Evolutionary conservation across 208 protist genomes (phyloP), one percentile per base, ranked within the genome.

Genomic region (Blechomonas ayalai): DNA sequence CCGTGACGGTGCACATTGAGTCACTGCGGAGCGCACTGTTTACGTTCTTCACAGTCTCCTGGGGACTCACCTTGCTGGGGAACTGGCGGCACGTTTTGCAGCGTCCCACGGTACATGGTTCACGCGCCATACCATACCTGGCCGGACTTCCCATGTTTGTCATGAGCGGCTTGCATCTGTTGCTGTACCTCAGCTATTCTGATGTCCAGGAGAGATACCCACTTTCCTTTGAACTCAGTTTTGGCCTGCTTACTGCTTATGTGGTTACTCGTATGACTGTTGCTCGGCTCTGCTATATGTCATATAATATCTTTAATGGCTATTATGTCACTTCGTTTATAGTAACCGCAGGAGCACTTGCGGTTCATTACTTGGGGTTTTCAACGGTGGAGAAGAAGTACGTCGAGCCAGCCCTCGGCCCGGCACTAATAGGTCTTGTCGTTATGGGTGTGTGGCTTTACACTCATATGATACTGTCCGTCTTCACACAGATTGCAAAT

Each of bases 191-290:
- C 0, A 26, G 50, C 0, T 88, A 73, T 47, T 49, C 65, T 0
- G 38, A 55, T 2, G 59, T 87, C 28, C 68, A 82, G 38, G 55
- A 24, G 6, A 41, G 31, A 13, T 89, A 67, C 38, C 79, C 79
- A 10, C 82, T 78, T 37, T 61, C 59, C 9, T 71, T 94, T 45
- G 85, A 94, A 58, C 34, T 89, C 8, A 85, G 78, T 55, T 89
- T 76, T 44, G 79, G 62, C 0, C 55, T 90, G 18, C 55, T 94
- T 8, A 67, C 76, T 3, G 77, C 82, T 12, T 69, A 76, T 44
- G 85, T 72, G 0, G 78, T 82, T 24, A 90, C 81, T 3, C 67
- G 79, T 4, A 60, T 94, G 33, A 91, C 79, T 12, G 62, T 94
- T 4, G 53, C 82, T n/a, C 68, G 86, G 8, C 61, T 94, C 7